phyloP scores from a whole-genome alignment of 345 rosid genomes.

The Boechera retrofracta region DNA sequence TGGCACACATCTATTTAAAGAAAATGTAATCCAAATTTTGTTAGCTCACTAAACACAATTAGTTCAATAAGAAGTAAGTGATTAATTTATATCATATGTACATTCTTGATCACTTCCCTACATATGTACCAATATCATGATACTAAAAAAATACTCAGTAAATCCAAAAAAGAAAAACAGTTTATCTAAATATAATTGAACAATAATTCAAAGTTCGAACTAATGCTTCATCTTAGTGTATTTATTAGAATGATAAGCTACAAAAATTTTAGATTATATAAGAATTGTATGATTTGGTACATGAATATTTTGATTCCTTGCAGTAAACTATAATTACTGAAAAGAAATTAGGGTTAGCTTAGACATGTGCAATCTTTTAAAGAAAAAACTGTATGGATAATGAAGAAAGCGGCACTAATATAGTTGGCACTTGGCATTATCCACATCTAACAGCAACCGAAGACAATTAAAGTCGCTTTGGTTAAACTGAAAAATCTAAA shows the following conservation, averaged over 20 bases:
- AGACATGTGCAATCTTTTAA: conserved; percentile 46
- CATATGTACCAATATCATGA: no score
- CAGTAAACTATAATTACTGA: background rate
- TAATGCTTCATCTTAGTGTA: background rate
- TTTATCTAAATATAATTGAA: background rate
- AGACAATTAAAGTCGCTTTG: conserved; percentile 19
- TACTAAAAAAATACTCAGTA: no score
- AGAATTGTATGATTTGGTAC: background rate
- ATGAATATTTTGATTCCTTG: conserved; percentile 14
- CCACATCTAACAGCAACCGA: conserved; percentile 10
- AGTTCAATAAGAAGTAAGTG: background rate
- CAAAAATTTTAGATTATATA: background rate
- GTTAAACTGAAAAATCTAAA: background rate
- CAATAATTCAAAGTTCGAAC: conserved; percentile 7
- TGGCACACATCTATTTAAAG: background rate
- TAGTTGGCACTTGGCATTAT: conserved; percentile 26
- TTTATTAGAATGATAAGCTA: background rate
- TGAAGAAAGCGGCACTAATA: conserved; percentile 15
- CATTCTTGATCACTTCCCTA: background rate
- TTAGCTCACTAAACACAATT: background rate
- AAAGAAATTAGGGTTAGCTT: background rate
- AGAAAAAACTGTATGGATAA: background rate
- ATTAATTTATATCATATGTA: background rate
- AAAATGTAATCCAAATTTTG: background rate
- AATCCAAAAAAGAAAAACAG: no score